Conservation (phyloP, 306 rosid species). For the Ormosia semicastrata region DNA sequence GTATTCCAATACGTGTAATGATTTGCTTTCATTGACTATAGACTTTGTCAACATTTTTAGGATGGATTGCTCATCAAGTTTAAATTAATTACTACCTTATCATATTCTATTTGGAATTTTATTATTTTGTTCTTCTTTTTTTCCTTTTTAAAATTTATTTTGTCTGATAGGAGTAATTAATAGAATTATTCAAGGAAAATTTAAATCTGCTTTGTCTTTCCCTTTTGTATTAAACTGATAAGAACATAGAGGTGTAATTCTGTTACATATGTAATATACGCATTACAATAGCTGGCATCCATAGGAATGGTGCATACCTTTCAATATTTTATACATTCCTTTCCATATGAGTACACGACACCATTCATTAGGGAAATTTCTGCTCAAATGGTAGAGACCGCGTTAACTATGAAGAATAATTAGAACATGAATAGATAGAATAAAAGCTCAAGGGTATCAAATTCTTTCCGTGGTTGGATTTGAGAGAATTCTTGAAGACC, state of each 20-base stretch:
- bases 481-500: neutral
- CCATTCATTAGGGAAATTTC: neutral
- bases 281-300: neutral
- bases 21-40: slow-evolving; percentile 43
- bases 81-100: neutral
- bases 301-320: neutral
- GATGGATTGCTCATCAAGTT: slow-evolving; percentile 34
- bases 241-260: neutral
- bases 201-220: neutral
- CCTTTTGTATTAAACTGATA: neutral
- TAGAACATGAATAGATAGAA: neutral
- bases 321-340: slow-evolving; percentile 12
- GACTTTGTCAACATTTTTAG: slow-evolving; percentile 48
- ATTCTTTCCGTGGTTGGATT: neutral
- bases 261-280: neutral
- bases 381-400: neutral
- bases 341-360: neutral
- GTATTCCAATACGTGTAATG: slow-evolving; percentile 47
- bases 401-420: slow-evolving; percentile 18
- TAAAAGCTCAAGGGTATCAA: neutral
- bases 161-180: neutral
- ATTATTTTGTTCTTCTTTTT: neutral
- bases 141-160: neutral
- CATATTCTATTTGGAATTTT: neutral
- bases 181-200: neutral